A percentile compares a stretch with the other conserved stretches of the same genome.
phyloP scores from a whole-genome alignment of 345 rosid genomes.

The Melastoma malabathricum region DNA sequence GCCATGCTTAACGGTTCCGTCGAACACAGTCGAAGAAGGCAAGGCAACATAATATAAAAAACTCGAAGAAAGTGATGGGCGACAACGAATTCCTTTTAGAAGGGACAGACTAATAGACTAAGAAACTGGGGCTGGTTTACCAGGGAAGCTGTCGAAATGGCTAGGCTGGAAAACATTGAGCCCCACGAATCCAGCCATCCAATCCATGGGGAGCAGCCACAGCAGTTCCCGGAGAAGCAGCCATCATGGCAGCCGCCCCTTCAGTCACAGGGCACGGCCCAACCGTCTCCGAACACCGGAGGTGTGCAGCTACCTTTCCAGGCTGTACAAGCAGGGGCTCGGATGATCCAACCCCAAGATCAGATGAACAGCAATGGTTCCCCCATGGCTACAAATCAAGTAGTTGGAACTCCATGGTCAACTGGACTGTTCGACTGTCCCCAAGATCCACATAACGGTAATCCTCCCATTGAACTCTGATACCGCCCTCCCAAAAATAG shows the following conservation, averaged over 20 bases:
- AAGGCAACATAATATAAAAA: no score
- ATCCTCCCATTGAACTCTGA: background rate
- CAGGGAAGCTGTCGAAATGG: no score
- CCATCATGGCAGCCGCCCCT: background rate
- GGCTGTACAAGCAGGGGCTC: background rate
- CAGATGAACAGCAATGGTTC: background rate
- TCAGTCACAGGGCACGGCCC: no score
- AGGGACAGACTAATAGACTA: no score
- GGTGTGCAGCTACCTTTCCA: background rate
- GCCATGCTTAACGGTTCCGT: no score
- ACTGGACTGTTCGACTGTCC: slow-evolving; percentile 31
- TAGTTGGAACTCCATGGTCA: slow-evolving; percentile 26
- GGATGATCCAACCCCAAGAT: slow-evolving; percentile 3
- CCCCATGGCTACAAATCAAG: slow-evolving; percentile 6
- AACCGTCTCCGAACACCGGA: background rate
- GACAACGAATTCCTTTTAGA: no score
- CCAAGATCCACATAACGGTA: slow-evolving; percentile 27
- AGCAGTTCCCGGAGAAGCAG: background rate
- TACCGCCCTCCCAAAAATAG: background rate
- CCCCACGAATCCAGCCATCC: no score
- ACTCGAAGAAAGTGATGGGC: no score
- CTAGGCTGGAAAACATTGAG: no score
- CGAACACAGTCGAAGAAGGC: no score
- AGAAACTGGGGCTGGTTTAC: no score
- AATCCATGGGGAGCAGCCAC: background rate